Evolutionary conservation across 139 green algal species (phyloP).

Genomic region (Closterium sp.): DNA sequence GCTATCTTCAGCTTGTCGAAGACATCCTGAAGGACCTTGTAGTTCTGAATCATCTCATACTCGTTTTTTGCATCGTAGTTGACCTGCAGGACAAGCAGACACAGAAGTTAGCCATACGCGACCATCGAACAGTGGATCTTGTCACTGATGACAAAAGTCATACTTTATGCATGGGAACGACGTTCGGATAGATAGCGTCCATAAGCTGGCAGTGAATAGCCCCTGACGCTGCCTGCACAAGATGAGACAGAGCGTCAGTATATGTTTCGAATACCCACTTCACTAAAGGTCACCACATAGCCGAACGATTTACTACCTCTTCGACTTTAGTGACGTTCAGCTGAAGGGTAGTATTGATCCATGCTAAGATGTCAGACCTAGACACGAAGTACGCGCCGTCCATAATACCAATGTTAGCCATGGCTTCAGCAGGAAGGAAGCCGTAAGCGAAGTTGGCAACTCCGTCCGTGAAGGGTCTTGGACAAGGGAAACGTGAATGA

Average conservation of each 20-base stretch:
- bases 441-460: background rate
- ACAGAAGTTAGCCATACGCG: background rate
- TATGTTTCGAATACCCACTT: background rate
- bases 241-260: background rate
- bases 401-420: slow-evolving; percentile 55
- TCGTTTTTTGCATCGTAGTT: slow-evolving; percentile 96
- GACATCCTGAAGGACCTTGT: slow-evolving; percentile 93
- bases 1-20: slow-evolving; percentile 89
- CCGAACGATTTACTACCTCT: slow-evolving; percentile 63
- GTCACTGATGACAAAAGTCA: slow-evolving; percentile 41
- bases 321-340: slow-evolving; percentile 86
- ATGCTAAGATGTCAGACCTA: slow-evolving; percentile 77
- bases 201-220: slow-evolving; percentile 68
- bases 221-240: slow-evolving; percentile 28
- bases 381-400: slow-evolving; percentile 69
- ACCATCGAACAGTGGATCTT: background rate
- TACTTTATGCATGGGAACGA: slow-evolving; percentile 82
- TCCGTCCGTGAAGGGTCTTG: background rate
- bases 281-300: background rate
- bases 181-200: slow-evolving; percentile 80
- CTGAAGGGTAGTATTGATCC: slow-evolving; percentile 85
- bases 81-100: slow-evolving; percentile 61
- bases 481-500: background rate
- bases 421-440: background rate
- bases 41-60: slow-evolving; percentile 94